A percentile compares a stretch with the other conserved stretches of the same genome.
These are phyloP conservation scores for Geosmithia flava DNA, from an alignment of 2,329 filamentous ascomycete genomes.

Conservation along the genomic window DNA sequence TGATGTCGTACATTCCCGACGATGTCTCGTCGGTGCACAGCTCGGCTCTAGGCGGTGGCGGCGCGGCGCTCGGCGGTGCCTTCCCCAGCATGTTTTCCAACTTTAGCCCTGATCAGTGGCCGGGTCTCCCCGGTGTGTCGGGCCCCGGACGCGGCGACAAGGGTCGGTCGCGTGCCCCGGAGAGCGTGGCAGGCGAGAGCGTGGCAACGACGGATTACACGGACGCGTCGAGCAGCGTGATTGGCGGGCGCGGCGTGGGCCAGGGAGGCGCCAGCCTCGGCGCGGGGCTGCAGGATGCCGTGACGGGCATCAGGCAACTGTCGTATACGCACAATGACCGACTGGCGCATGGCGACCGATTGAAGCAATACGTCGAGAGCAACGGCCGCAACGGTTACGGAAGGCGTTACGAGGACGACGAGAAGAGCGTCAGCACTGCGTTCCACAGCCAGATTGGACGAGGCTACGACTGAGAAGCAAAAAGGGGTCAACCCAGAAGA, in stretches of 20 bases:
- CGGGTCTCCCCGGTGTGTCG: constrained; percentile 57
- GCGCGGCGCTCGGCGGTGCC: constrained; percentile 58
- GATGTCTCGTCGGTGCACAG: constrained; percentile 95
- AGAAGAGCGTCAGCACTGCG: constrained; percentile 89
- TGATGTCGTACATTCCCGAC: constrained; percentile 91
- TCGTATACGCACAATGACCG: constrained; percentile 59
- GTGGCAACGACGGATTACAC: constrained; percentile 85
- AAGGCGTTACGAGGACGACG: constrained; percentile 75
- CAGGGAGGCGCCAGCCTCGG: constrained; percentile 82
- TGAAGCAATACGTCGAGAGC: constrained; percentile 90
- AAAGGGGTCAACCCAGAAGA: neutral
- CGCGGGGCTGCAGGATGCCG: constrained; percentile 62
- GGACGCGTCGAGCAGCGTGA: constrained; percentile 67
- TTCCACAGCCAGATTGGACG: constrained; percentile 89
- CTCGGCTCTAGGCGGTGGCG: constrained; percentile 78
- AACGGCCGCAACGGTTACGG: constrained; percentile 64
- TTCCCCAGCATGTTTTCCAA: constrained; percentile 94
- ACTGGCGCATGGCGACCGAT: constrained; percentile 64
- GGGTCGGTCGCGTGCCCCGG: constrained; percentile 52
- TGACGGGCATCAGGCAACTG: constrained; percentile 50
- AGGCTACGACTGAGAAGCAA: constrained; percentile 35
- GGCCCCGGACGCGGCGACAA: constrained; percentile 52
- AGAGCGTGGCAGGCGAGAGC: constrained; percentile 83
- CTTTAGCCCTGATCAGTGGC: constrained; percentile 83
- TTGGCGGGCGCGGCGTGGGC: constrained; percentile 61